phyloP scores from a whole-genome alignment of 108 stramenopile species.

The Stephanodiscus triporus region DNA sequence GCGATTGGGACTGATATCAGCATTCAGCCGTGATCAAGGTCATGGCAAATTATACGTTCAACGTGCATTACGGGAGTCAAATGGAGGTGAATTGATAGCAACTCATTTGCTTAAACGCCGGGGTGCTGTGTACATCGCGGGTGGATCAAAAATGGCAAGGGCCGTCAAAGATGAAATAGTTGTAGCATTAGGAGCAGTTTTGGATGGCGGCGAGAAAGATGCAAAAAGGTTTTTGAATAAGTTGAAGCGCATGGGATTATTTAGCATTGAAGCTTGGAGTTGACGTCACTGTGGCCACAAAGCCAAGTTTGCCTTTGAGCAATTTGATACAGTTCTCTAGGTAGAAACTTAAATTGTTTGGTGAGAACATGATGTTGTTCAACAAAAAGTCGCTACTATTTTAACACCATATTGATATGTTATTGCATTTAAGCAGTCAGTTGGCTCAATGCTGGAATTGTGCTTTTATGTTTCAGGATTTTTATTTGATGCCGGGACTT shows the following conservation, averaged over 20 bases:
- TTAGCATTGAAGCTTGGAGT: slow-evolving; percentile 83
- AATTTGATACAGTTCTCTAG: background rate
- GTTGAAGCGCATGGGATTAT: slow-evolving; percentile 52
- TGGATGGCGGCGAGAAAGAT: slow-evolving; percentile 49
- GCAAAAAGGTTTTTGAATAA: slow-evolving; percentile 49
- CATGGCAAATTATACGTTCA: slow-evolving; percentile 81
- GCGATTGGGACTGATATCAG: slow-evolving; percentile 55
- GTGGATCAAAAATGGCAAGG: slow-evolving; percentile 84
- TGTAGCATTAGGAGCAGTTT: slow-evolving; percentile 44
- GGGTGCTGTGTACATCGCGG: slow-evolving; percentile 83
- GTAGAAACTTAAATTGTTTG: too few relatives aligned
- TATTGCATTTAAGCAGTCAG: too few relatives aligned
- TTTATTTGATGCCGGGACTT: too few relatives aligned
- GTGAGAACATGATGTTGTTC: too few relatives aligned
- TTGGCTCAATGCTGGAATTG: too few relatives aligned
- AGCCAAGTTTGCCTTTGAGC: background rate
- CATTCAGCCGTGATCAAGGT: slow-evolving; percentile 77
- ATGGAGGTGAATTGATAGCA: slow-evolving; percentile 53
- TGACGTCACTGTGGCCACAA: slow-evolving; percentile 8
- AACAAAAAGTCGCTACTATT: too few relatives aligned
- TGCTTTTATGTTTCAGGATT: too few relatives aligned
- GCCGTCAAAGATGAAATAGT: slow-evolving; percentile 80
- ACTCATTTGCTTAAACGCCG: slow-evolving; percentile 60
- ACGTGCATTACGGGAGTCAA: slow-evolving; percentile 64
- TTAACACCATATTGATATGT: too few relatives aligned